Conservation (phyloP, 2,329 filamentous ascomycete genomes). For the Zelopaecilomyces penicillatus region DNA sequence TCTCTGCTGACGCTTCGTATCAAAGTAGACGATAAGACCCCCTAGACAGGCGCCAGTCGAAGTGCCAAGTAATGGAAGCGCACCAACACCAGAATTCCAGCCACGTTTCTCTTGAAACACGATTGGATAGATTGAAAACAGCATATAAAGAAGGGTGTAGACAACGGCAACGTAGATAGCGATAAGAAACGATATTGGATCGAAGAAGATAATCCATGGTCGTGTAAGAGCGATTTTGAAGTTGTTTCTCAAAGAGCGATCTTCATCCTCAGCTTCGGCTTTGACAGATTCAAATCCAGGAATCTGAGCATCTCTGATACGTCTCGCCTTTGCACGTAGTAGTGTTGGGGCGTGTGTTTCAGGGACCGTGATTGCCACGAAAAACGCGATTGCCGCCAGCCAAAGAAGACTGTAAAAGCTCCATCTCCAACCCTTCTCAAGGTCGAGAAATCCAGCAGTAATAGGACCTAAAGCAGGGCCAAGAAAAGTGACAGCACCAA, state of each 20-base stretch:
- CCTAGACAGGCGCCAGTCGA: slow-evolving; percentile 40
- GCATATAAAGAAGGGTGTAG: slow-evolving; percentile 47
- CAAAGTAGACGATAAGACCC: slow-evolving; percentile 29
- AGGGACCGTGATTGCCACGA: slow-evolving; percentile 49
- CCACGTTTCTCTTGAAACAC: slow-evolving; percentile 44
- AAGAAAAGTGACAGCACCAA: slow-evolving; percentile 44
- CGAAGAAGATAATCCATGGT: slow-evolving; percentile 46
- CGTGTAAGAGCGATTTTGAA: slow-evolving; percentile 45
- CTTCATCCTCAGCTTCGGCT: slow-evolving; percentile 37
- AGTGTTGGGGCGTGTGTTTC: slow-evolving; percentile 47
- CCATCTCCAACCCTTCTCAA: slow-evolving; percentile 48
- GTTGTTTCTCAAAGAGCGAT: slow-evolving; percentile 32
- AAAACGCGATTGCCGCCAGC: slow-evolving; percentile 28
- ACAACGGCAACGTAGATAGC: slow-evolving; percentile 46
- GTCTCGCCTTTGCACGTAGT: slow-evolving; percentile 43
- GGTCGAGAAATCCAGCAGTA: slow-evolving; percentile 46
- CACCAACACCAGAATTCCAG: slow-evolving; percentile 45
- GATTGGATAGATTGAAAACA: slow-evolving; percentile 50
- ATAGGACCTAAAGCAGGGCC: slow-evolving; percentile 47
- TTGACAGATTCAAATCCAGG: slow-evolving; percentile 44
- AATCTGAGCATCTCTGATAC: slow-evolving; percentile 40
- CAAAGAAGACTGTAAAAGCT: slow-evolving; percentile 40
- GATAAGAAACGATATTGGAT: slow-evolving; percentile 42
- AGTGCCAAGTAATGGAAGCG: slow-evolving; percentile 43
- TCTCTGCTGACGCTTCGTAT: slow-evolving; percentile 29